Conservation (phyloP, 306 rosid species). For the Dryas alaskensis region DNA sequence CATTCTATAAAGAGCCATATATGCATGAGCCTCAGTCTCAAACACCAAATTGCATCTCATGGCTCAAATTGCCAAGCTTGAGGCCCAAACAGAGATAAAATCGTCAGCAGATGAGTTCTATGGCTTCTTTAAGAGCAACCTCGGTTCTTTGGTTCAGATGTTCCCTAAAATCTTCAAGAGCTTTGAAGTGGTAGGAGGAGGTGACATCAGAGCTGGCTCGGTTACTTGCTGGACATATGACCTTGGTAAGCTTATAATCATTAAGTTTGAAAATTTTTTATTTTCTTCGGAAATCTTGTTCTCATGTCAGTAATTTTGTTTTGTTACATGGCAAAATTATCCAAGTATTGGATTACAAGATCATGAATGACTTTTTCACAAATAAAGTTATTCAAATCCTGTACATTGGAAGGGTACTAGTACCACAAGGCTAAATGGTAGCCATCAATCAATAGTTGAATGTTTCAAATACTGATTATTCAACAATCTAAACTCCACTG, state of each 20-base stretch:
- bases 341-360: too few species aligned
- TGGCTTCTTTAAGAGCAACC: conserved; percentile 24
- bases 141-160: conserved; percentile 23
- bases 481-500: too few species aligned
- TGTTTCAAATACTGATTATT: too few species aligned
- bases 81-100: conserved; percentile 23
- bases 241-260: conserved; percentile 5
- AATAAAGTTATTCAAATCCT: too few species aligned
- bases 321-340: too few species aligned
- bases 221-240: conserved; percentile 13
- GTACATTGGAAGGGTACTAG: too few species aligned
- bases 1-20: not conserved
- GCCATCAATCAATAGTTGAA: too few species aligned
- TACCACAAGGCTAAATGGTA: too few species aligned
- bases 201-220: conserved; percentile 8
- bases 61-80: conserved; percentile 18
- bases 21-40: not conserved
- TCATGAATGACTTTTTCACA: too few species aligned
- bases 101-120: conserved; percentile 17
- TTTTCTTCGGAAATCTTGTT: too few species aligned
- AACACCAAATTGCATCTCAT: not conserved
- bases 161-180: conserved; percentile 13
- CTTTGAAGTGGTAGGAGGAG: conserved; percentile 23
- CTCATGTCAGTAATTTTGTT: too few species aligned
- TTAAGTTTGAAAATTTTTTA: too few species aligned